Evolutionary conservation across 495 filamentous ascomycete genomes (phyloP).

Genomic region (Diplogelasinospora grovesii): DNA sequence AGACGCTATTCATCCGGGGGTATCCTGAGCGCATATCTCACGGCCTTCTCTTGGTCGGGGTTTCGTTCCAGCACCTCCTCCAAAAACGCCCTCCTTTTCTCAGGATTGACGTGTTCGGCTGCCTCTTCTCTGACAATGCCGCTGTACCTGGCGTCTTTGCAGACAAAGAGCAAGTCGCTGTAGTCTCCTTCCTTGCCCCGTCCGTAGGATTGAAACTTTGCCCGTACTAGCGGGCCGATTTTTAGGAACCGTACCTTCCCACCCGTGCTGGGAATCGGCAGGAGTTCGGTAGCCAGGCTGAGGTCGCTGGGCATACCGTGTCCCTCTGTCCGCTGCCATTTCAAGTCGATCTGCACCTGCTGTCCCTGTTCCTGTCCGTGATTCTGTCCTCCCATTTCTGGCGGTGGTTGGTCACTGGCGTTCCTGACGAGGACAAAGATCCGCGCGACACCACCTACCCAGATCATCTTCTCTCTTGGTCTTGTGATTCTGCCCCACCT

Average conservation of each 20-base stretch:
- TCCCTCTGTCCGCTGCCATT: too few relatives aligned
- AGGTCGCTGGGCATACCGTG: slow-evolving; percentile 4
- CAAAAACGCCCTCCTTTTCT: background rate
- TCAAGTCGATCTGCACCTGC: slow-evolving; percentile 7
- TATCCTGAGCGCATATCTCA: too few relatives aligned
- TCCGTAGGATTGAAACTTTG: slow-evolving; percentile 2
- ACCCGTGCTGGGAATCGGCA: background rate
- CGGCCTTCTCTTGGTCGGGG: slow-evolving; percentile 51
- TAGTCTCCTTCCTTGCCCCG: background rate
- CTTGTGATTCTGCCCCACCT: slow-evolving; percentile 4
- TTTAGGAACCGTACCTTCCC: slow-evolving; percentile 2
- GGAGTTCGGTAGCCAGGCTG: background rate
- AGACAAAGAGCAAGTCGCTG: background rate
- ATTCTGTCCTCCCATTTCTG: too few relatives aligned
- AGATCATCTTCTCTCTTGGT: slow-evolving; percentile 4
- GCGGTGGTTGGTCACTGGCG: too few relatives aligned
- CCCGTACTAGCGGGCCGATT: slow-evolving; percentile 1
- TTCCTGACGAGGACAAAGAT: background rate
- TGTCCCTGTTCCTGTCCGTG: too few relatives aligned
- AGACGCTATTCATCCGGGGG: too few relatives aligned
- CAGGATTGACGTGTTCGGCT: background rate
- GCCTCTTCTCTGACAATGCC: background rate
- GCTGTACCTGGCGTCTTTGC: background rate
- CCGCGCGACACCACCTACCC: slow-evolving; percentile 4
- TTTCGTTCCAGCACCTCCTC: background rate